These are phyloP conservation scores for Biscutella auriculata DNA, from an alignment of 441 rosid species.

Conservation along the genomic window DNA sequence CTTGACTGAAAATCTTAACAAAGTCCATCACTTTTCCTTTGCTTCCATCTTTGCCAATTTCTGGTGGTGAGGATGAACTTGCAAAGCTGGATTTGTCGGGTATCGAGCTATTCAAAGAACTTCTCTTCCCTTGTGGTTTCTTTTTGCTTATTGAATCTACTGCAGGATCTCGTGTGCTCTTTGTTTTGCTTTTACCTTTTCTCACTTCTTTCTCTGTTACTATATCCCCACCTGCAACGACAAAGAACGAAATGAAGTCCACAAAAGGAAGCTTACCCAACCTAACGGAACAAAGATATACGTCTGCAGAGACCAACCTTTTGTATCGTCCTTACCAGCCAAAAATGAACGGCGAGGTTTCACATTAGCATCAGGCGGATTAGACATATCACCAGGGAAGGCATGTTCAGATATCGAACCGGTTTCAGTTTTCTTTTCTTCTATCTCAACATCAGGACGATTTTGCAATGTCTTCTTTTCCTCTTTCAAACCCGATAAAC, in stretches of 20 bases:
- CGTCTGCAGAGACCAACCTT: conserved; percentile 22
- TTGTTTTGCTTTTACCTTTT: conserved; percentile 33
- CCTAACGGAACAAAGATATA: not conserved
- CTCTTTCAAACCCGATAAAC: not conserved
- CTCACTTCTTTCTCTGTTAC: conserved; percentile 13
- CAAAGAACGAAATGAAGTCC: conserved; percentile 5
- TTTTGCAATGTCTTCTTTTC: conserved; percentile 13
- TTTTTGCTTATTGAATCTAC: conserved; percentile 28
- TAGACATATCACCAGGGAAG: conserved; percentile 13
- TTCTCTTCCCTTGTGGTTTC: conserved; percentile 29
- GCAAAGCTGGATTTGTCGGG: conserved; percentile 23
- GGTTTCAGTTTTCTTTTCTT: conserved; percentile 20
- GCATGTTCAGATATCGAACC: conserved; percentile 14
- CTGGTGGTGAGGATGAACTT: conserved; percentile 21
- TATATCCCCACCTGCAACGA: conserved; percentile 33
- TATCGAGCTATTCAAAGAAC: conserved; percentile 14
- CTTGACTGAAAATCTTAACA: conserved; percentile 65
- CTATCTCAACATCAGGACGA: conserved; percentile 12
- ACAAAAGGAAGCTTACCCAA: not conserved
- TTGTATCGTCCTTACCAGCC: conserved; percentile 8
- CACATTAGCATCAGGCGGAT: conserved; percentile 18
- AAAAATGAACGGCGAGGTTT: conserved; percentile 30
- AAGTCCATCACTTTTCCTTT: conserved; percentile 72
- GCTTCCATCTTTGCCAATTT: conserved; percentile 29
- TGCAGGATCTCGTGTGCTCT: conserved; percentile 16